Conservation (phyloP, 768 basidiomycete genomes). For the Suillus americanus region DNA sequence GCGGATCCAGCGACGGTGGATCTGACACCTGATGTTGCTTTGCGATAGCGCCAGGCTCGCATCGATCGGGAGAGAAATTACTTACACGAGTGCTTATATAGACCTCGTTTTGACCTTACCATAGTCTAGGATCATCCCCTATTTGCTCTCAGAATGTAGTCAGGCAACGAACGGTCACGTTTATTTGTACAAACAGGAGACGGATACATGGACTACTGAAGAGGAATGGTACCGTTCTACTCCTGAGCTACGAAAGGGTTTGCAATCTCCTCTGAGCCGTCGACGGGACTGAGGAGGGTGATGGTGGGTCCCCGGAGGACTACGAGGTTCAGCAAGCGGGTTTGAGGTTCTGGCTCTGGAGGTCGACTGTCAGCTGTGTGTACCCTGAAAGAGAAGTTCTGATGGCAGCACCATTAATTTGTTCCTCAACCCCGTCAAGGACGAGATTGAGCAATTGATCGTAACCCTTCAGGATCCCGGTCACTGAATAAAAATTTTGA, state of each 20-base stretch:
- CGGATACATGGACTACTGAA: background rate
- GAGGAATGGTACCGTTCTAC: conserved; percentile 24
- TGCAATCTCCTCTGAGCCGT: conserved; percentile 92
- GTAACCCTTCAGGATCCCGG: conserved; percentile 90
- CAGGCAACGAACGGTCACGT: conserved; percentile 12
- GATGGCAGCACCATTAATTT: conserved; percentile 55
- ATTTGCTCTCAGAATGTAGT: conserved; percentile 15
- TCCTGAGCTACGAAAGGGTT: conserved; percentile 84
- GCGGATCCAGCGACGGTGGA: conserved; percentile 17
- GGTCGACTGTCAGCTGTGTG: background rate
- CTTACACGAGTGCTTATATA: conserved; percentile 1
- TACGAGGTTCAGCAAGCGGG: conserved; percentile 74
- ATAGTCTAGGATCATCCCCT: conserved; percentile 14
- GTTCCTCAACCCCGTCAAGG: conserved; percentile 92
- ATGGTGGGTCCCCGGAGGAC: conserved; percentile 95
- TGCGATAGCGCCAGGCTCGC: conserved; percentile 2
- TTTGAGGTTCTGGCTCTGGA: conserved; percentile 62
- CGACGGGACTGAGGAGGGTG: conserved; percentile 90
- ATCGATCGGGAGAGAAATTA: background rate
- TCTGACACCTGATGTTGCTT: conserved; percentile 7
- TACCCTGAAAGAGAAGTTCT: background rate
- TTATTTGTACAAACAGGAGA: conserved; percentile 4
- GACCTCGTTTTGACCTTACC: conserved; percentile 5
- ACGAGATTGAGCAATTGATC: conserved; percentile 97
- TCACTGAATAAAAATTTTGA: conserved; percentile 51